Conservation (phyloP, 192 early-diverging fungal genomes). For the Coemansia sp. region DNA sequence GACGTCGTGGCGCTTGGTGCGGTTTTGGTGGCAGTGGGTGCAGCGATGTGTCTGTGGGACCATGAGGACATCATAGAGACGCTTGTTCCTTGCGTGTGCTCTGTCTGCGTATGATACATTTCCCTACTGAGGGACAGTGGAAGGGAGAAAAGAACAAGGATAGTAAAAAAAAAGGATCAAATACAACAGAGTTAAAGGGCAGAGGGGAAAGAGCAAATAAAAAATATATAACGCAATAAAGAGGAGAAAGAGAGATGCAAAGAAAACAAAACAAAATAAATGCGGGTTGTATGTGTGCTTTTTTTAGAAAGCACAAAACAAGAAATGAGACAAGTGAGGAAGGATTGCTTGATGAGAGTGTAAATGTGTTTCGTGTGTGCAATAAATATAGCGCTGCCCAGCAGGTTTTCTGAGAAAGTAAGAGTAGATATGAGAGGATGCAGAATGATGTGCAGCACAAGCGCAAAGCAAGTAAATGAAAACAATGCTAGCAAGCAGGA, state of each 20-base stretch:
- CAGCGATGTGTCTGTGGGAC: slow-evolving; percentile 5
- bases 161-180: background rate
- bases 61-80: slow-evolving; percentile 7
- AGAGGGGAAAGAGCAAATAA: slow-evolving; percentile 5
- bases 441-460: slow-evolving; percentile 5
- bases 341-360: background rate
- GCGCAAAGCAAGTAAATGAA: slow-evolving; percentile 4
- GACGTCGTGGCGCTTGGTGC: background rate
- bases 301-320: background rate
- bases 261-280: background rate
- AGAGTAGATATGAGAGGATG: background rate
- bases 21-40: background rate
- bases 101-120: slow-evolving; percentile 10
- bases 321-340: background rate
- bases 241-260: slow-evolving; percentile 6
- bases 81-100: slow-evolving; percentile 6
- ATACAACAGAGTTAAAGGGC: background rate
- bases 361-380: background rate
- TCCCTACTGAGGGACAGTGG: background rate
- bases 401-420: background rate
- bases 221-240: background rate
- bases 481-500: background rate
- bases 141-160: background rate
- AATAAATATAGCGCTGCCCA: background rate
- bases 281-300: slow-evolving; percentile 1